These are phyloP conservation scores for Beta corolliflora DNA, from an alignment of 179 eudicot genomes.

Conservation along the genomic window DNA sequence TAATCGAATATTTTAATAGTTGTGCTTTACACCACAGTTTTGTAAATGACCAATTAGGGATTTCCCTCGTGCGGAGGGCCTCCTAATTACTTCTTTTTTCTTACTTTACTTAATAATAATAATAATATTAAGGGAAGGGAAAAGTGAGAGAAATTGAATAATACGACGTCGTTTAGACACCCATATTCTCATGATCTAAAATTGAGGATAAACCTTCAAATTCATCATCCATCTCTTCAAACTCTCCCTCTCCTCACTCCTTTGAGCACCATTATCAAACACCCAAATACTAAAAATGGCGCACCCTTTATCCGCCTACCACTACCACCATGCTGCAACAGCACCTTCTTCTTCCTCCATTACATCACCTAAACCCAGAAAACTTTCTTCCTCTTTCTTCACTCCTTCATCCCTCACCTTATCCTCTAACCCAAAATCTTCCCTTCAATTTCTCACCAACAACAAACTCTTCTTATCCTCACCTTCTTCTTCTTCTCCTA, in stretches of 20 bases:
- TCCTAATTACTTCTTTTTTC: too few relatives aligned
- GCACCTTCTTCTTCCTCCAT: constrained; percentile 18
- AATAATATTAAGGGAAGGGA: too few relatives aligned
- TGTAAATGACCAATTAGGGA: too few relatives aligned
- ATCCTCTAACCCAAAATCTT: constrained; percentile 51
- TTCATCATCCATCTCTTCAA: constrained; percentile 13
- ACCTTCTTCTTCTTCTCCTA: constrained; percentile 32
- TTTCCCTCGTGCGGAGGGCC: too few relatives aligned
- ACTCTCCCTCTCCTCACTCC: not conserved
- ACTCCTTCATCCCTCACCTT: constrained; percentile 27
- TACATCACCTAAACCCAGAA: constrained; percentile 12
- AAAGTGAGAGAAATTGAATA: too few relatives aligned
- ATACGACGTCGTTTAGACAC: not conserved
- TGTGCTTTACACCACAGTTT: too few relatives aligned
- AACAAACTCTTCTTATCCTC: constrained; percentile 18
- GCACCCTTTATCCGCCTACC: constrained; percentile 38
- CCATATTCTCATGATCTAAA: too few relatives aligned
- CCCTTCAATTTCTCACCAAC: constrained; percentile 40
- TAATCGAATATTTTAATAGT: too few relatives aligned
- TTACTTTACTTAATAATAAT: too few relatives aligned
- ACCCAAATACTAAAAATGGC: constrained; percentile 37
- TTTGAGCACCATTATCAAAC: not conserved
- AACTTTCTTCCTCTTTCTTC: constrained; percentile 17
- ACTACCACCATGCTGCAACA: not conserved
- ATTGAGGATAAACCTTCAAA: constrained; percentile 3